Conservation (phyloP, 1,284 basidiomycete genomes). For the Chalciporus sp. region DNA sequence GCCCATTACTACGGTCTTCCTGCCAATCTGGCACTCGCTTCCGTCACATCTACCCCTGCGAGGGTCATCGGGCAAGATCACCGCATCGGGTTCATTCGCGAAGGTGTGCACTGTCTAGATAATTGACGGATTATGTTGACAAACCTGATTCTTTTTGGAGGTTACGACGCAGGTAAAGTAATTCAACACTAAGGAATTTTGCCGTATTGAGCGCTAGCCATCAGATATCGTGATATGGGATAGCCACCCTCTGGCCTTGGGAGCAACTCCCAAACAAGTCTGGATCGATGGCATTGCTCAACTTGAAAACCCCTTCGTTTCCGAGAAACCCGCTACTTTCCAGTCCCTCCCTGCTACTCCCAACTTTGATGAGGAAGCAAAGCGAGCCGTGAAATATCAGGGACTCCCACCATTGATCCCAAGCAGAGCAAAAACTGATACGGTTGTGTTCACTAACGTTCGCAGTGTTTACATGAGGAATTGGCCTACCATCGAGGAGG, state of each 20-base stretch:
- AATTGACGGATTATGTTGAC: slow-evolving; percentile 17
- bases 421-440: slow-evolving; percentile 36
- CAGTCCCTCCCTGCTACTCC: slow-evolving; percentile 59
- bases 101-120: slow-evolving; percentile 42
- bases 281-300: slow-evolving; percentile 74
- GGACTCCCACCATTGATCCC: slow-evolving; percentile 65
- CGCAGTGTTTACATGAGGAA: slow-evolving; percentile 46
- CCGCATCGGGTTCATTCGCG: slow-evolving; percentile 74
- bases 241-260: slow-evolving; percentile 76
- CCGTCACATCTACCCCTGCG: slow-evolving; percentile 82
- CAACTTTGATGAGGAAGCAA: slow-evolving; percentile 57
- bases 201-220: background rate
- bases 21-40: slow-evolving; percentile 61
- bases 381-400: slow-evolving; percentile 58
- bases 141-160: slow-evolving; percentile 22
- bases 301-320: slow-evolving; percentile 45
- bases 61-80: slow-evolving; percentile 78
- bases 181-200: background rate
- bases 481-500: slow-evolving; percentile 24
- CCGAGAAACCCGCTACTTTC: slow-evolving; percentile 47
- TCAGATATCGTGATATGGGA: slow-evolving; percentile 69
- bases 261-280: slow-evolving; percentile 72
- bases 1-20: slow-evolving; percentile 78
- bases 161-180: slow-evolving; percentile 49
- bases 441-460: slow-evolving; percentile 63